Base-by-base conservation (phyloP, 164 flowering plant species). In the Vitis rupestris region DNA sequence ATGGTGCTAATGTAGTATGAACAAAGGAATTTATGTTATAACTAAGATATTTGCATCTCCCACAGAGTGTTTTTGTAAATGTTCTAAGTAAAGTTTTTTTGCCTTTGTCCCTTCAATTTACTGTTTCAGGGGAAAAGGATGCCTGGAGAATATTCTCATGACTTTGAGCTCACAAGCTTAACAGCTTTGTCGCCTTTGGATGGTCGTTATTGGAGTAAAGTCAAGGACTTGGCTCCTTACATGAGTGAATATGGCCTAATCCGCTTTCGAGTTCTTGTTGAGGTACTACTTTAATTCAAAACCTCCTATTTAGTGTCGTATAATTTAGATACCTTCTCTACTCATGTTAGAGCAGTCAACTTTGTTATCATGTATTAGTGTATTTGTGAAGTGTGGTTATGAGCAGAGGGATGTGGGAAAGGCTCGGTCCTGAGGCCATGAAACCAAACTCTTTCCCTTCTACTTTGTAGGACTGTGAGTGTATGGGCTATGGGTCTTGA, bases 201-300 rank as follows among this genome's bases (percentile, higher is more conserved):
- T 77, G 99, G 98, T 61, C 91, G 99, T 9, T 96, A 96, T 59
- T 82, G 94, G 89, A 70, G 71, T 54, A 93, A 88, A 81, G 97
- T 93, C 29, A 85, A 93, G 83, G 97, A 95, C 23, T 80, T 95
- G 86, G 84, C 89, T 60, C 88, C 88, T 49, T 85, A 73, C 67
- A 75, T 91, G 85, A 90, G 97, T 61, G 98, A 93, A 78, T 96
- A 81, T 81, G 97, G 94, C 5, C 77, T 93, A 2, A 92, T 90
- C 60, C 86, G 80, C 60, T 93, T 75, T 66, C 86, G 99, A 2
- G 91, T 90, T 69, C 73, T 93, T 0, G 97, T 93, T 64, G 98
- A 93, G 98, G 97, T 96, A 81, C 44, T 47, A 0, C 74, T 67
- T 19, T n/a, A 14, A n/a, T 56, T 66, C 16, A 12, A 10, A 2